phyloP scores from a whole-genome alignment of 805 yeast genomes.

The Wickerhamomyces hampshirensis region DNA sequence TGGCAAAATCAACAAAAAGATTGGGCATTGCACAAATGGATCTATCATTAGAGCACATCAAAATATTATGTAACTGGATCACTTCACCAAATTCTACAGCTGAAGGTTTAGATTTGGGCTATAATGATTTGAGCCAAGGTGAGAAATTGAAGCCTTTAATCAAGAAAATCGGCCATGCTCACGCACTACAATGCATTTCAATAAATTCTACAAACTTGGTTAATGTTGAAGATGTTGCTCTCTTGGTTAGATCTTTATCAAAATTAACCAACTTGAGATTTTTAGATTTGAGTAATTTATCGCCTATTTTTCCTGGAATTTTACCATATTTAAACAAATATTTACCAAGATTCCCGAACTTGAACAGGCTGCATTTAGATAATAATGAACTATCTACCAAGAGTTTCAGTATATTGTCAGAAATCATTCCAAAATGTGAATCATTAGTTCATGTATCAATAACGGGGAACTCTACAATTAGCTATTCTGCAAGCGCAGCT shows the following conservation, averaged over 20 bases:
- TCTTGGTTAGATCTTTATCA: conserved; percentile 45
- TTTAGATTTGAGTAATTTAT: conserved; percentile 71
- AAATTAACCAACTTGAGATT: conserved; percentile 57
- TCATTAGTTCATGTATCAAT: conserved; percentile 65
- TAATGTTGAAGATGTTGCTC: conserved; percentile 46
- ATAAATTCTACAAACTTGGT: conserved; percentile 58
- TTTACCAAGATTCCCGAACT: conserved; percentile 61
- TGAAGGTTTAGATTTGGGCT: conserved; percentile 79
- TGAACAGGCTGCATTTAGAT: conserved; percentile 69
- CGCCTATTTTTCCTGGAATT: conserved; percentile 59
- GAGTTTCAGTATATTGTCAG: conserved; percentile 56
- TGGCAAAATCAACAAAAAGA: conserved; percentile 46
- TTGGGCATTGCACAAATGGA: conserved; percentile 78
- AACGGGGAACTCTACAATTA: conserved; percentile 53
- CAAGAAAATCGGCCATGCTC: conserved; percentile 14
- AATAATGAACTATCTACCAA: conserved; percentile 53
- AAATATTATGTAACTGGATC: conserved; percentile 56
- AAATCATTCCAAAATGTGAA: conserved; percentile 64
- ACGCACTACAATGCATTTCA: conserved; percentile 45
- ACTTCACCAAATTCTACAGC: conserved; percentile 33
- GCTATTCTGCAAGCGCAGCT: conserved; percentile 57
- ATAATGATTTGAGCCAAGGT: conserved; percentile 53
- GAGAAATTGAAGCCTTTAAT: conserved; percentile 25
- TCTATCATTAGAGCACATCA: conserved; percentile 53
- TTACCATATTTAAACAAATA: conserved; percentile 53